phyloP scores from a whole-genome alignment of 352 stramenopile genomes.

The Plasmopara halstedii region DNA sequence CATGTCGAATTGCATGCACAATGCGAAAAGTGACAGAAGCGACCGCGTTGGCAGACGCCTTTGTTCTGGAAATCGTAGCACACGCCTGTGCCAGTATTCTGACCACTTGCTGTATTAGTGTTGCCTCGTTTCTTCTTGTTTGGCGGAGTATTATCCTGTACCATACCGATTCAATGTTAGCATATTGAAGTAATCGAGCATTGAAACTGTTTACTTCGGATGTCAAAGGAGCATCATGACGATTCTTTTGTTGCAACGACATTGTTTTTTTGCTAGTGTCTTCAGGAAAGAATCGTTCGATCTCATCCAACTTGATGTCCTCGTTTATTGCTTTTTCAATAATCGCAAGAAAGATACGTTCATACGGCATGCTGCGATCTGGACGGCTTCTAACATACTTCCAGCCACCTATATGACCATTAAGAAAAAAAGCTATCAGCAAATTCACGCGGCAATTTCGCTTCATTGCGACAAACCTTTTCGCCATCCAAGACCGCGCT shows the following conservation, averaged over 20 bases:
- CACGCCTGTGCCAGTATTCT: constrained; percentile 59
- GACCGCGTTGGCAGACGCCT: constrained; percentile 70
- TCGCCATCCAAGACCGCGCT: constrained; percentile 64
- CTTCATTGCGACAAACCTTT: constrained; percentile 38
- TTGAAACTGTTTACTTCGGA: constrained; percentile 31
- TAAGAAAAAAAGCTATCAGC: constrained; percentile 13
- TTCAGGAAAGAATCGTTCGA: constrained; percentile 70
- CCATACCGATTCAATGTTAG: neutral
- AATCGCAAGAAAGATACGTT: constrained; percentile 44
- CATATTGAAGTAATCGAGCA: neutral
- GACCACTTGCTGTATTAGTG: constrained; percentile 16
- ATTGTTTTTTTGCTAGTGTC: constrained; percentile 47
- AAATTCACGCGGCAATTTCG: constrained; percentile 30
- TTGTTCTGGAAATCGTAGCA: constrained; percentile 89
- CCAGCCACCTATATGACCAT: constrained; percentile 50
- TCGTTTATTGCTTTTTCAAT: constrained; percentile 71
- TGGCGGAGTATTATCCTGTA: constrained; percentile 43
- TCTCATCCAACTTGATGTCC: constrained; percentile 75
- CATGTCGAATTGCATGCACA: constrained; percentile 84
- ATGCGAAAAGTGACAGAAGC: constrained; percentile 84
- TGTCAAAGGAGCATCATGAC: constrained; percentile 22
- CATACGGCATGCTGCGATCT: constrained; percentile 58
- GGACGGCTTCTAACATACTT: constrained; percentile 58
- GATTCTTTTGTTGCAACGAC: constrained; percentile 22
- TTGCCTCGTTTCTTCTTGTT: constrained; percentile 62